Evolutionary conservation across 2,329 filamentous ascomycete species (phyloP), one percentile per base, ranked within the genome.

Genomic region (Beauveria caledonica): DNA sequence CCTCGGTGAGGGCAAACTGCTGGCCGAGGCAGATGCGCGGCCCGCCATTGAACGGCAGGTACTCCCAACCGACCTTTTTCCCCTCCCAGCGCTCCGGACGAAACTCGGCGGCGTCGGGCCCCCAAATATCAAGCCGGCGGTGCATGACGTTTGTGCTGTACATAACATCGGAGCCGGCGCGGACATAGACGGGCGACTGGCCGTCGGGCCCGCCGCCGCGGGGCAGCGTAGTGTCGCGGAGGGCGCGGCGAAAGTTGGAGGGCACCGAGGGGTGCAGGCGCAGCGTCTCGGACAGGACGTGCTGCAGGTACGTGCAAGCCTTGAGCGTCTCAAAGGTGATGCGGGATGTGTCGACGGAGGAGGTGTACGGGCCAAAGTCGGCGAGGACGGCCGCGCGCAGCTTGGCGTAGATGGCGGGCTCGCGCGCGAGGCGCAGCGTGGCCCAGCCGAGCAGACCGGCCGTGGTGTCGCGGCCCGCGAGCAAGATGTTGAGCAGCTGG

Each of bases 1-100:
- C 86, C 75, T 90, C 86, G 0, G 86, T 88, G 42, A 90, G 73
- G 5, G 87, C 87, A 67, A 89, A 90, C 72, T 90, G 86, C 77
- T 90, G 86, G 2, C 86, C 85, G 60, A 89, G 80, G 71, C 86
- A 87, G 67, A 87, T 85, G 36, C 73, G 64, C 10, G 73, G 73
- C 0, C 71, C 73, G 3, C 70, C 71, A 54, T 72, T 75, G 60
- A 75, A 76, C 1, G 71, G 71, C 7, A 72, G 63, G 48, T 70
- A 75, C 17, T 67, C 72, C 71, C 70, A 74, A 7, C 67, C 67
- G 29, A 65, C 55, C 13, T 68, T 64, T 0, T 62, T 60, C 53
- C 61, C 63, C 44, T 72, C 72, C 74, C 74, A 77, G 13, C 74
- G 63, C 56, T 74, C 73, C 0, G 73, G 75, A 1, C 67, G 64